Evolutionary conservation across 768 basidiomycete genomes (phyloP), one percentile per base, ranked within the genome.

Genomic region (Boletus subcaerulescens): DNA sequence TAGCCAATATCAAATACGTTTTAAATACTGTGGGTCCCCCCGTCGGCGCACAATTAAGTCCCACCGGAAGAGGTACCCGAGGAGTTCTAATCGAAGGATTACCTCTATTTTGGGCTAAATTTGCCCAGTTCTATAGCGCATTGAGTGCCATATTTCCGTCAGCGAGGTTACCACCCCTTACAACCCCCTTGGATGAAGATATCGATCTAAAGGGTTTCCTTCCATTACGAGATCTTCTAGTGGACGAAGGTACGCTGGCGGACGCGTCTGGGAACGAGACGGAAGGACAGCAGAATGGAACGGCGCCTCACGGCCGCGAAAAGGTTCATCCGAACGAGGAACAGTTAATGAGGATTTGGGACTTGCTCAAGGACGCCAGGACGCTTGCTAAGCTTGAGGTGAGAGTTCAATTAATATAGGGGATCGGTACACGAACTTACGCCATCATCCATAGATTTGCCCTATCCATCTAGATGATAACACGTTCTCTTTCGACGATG

Each of bases 271-370:
- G 53, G 32, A 67, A 62, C 45, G 67, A 65, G 8, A 59, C 55
- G 26, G 60, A 61, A 40, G 61, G 59, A 26, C 63, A 57, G 26
- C 64, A 29, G 61, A 73, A 55, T 63, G 67, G 43, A 50, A 61
- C 32, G 17, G 39, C 41, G n/a, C 39, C 60, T 59, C 55, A 75
- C 70, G 61, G 73, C 51, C 57, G 62, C 48, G 71, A 80, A 57
- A 78, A 77, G 35, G 81, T 82, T 1, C 87, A 98, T 73, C 97
- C 97, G 9, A 98, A 99, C 62, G 94, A 91, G 55, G 93, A 96
- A 75, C 91, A 95, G 62, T 73, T 99, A 41, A 95, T 98, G 92
- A 80, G 97, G 60, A 89, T 99, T 54, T 79, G 83, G 44, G 96
- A 97, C 71, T 74, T 97, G 40, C 75, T 94, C 45, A 72, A 78